Percentiles rank a stretch among this genome's conserved stretches.
These are phyloP conservation scores for Macrolepiota dolichaula DNA, from an alignment of 768 basidiomycete species.

Conservation along the genomic window DNA sequence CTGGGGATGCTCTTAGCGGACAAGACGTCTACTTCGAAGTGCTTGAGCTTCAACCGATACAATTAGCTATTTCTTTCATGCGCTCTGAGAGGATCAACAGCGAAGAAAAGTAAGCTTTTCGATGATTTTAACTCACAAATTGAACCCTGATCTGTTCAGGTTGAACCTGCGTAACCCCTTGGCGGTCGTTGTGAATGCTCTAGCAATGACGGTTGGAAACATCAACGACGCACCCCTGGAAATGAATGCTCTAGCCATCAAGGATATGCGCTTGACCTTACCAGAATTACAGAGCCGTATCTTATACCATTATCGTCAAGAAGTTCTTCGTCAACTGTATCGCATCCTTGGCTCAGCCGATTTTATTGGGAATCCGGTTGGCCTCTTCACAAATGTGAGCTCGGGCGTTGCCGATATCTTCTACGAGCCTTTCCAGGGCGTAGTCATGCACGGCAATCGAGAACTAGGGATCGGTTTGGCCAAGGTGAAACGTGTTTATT, in stretches of 20 bases:
- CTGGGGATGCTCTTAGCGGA: conserved; percentile 60
- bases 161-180: conserved; percentile 84
- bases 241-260: conserved; percentile 90
- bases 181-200: conserved; percentile 88
- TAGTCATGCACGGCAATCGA: conserved; percentile 93
- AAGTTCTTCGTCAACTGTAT: conserved; percentile 90
- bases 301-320: conserved; percentile 89
- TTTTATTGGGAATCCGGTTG: conserved; percentile 94
- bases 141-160: conserved; percentile 31
- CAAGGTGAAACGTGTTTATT: conserved; percentile 48
- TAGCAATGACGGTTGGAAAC: conserved; percentile 97
- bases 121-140: not conserved
- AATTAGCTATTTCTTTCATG: conserved; percentile 93
- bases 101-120: conserved; percentile 76
- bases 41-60: conserved; percentile 91
- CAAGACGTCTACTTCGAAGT: conserved; percentile 94
- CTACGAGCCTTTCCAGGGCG: conserved; percentile 96
- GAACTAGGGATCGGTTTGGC: conserved; percentile 94
- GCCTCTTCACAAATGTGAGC: conserved; percentile 96
- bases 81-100: conserved; percentile 90
- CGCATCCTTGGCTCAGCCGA: conserved; percentile 98
- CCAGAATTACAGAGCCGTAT: conserved; percentile 85
- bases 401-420: conserved; percentile 98
- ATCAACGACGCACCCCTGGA: conserved; percentile 94
- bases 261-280: conserved; percentile 86